Base-by-base conservation (phyloP, 495 filamentous ascomycete genomes). In the Aspergillus egyptiacus region DNA sequence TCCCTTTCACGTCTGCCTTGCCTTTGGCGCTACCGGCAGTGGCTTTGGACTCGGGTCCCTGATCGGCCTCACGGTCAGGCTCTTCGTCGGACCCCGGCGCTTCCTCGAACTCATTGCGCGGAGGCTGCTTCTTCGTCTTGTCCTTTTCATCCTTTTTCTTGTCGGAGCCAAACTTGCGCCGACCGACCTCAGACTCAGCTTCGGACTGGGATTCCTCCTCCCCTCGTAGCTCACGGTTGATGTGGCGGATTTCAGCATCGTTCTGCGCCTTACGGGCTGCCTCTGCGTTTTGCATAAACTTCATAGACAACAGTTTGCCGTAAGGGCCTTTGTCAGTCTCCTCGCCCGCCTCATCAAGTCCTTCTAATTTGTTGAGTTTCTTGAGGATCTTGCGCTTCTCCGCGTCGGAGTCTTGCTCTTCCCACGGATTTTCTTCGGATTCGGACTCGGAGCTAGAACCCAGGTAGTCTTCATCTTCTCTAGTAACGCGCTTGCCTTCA, bases 281-380 rank as follows among this genome's bases (percentile, higher is more conserved):
- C 53, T 96, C 89, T 10, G 89, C 90, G 33, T 82, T 87, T 54
- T 83, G 80, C 93, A 98, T 98, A 60, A 97, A 98, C 56, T 85
- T 84, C 86, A 95, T 85, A 22, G 75, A 74, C 55, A 80, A 73
- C 7, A 95, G 69, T 48, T 74, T 77, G 15, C 76, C 70, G 53
- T 72, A 63, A 14, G 62, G 65, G 4, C 68, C 71, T 36, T 73
- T 70, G 17, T 51, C 43, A 0, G 63, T 63, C 11, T 67, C 67
- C 2, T 62, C 65, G 11, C 63, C 58, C 2, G 67, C 75, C 2
- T 66, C 68, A 33, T 83, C 70, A 5, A 91, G 68, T n/a, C n/a
- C n/a, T n/a, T n/a, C n/a, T n/a, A n/a, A n/a, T 37, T 83, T 71
- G 14, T 67, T 62, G 18, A 91, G 67, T 44, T 87, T 74, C 33